Conservation (phyloP, 2,329 filamentous ascomycete species). For the Claviceps pusilla region DNA sequence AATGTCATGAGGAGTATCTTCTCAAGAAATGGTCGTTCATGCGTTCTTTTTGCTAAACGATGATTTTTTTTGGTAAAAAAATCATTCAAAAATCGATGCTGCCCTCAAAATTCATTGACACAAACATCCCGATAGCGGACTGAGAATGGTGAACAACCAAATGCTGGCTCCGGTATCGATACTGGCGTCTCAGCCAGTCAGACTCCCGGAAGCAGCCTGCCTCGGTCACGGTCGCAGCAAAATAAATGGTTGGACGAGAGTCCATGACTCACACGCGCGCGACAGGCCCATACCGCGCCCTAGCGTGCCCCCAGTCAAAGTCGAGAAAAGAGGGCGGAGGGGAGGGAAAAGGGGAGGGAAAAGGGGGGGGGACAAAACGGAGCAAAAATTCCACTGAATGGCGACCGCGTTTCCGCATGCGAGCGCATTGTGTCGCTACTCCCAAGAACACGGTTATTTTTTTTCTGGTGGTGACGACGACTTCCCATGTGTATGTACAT, state of each 20-base stretch:
- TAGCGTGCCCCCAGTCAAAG: not conserved
- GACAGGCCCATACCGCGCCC: slow-evolving; percentile 1
- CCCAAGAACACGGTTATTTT: not conserved
- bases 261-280: slow-evolving; percentile 16
- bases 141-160: not conserved
- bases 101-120: not conserved
- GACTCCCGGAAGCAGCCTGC: slow-evolving; percentile 17
- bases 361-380: not conserved
- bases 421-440: slow-evolving; percentile 7
- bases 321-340: not conserved
- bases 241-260: slow-evolving; percentile 11
- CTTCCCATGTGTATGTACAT: no score
- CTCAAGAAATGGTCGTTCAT: no score
- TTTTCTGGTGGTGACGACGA: not conserved
- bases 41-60: not conserved
- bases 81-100: not conserved
- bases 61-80: not conserved
- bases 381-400: slow-evolving; percentile 8
- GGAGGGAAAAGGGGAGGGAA: not conserved
- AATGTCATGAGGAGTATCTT: no score
- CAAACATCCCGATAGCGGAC: not conserved
- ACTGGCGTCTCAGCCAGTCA: slow-evolving; percentile 18
- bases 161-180: slow-evolving; percentile 6
- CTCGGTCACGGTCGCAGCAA: slow-evolving; percentile 12
- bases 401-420: slow-evolving; percentile 5